Evolutionary conservation across 2,329 filamentous ascomycete species (phyloP).

Genomic region (Aspergillus sp.): DNA sequence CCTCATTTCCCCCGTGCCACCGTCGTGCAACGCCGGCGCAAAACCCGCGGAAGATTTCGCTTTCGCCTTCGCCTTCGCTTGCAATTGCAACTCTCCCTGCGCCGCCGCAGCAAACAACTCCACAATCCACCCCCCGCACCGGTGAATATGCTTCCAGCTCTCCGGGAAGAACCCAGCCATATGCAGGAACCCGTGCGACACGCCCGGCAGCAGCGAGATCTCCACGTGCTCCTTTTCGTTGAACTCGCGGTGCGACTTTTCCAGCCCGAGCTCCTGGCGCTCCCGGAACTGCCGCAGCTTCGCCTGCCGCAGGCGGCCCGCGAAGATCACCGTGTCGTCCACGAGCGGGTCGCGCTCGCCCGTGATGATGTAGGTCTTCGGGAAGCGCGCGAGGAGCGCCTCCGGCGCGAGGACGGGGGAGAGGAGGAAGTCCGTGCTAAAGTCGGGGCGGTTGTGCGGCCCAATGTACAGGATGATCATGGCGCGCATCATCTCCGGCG

Average conservation of each 20-base stretch:
- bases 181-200: conserved; percentile 91
- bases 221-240: conserved; percentile 74
- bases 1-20: no score
- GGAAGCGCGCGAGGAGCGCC: conserved; percentile 76
- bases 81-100: no score
- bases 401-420: conserved; percentile 90
- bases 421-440: conserved; percentile 84
- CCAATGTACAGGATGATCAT: conserved; percentile 99
- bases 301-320: conserved; percentile 78
- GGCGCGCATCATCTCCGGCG: conserved; percentile 96
- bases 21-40: conserved; percentile 8
- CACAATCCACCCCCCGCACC: conserved; percentile 76
- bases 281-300: conserved; percentile 59
- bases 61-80: no score
- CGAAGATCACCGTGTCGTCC: conserved; percentile 95
- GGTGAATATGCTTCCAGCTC: conserved; percentile 81
- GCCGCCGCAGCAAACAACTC: conserved; percentile 58
- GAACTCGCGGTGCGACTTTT: conserved; percentile 56
- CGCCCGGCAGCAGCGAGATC: conserved; percentile 79
- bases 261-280: conserved; percentile 55
- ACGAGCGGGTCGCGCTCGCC: conserved; percentile 94
- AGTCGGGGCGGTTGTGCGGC: conserved; percentile 88
- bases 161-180: conserved; percentile 86
- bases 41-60: conserved; percentile 4
- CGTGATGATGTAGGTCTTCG: conserved; percentile 90